Evolutionary conservation across 768 basidiomycete genomes (phyloP).

Genomic region (Termitomyces sp.): DNA sequence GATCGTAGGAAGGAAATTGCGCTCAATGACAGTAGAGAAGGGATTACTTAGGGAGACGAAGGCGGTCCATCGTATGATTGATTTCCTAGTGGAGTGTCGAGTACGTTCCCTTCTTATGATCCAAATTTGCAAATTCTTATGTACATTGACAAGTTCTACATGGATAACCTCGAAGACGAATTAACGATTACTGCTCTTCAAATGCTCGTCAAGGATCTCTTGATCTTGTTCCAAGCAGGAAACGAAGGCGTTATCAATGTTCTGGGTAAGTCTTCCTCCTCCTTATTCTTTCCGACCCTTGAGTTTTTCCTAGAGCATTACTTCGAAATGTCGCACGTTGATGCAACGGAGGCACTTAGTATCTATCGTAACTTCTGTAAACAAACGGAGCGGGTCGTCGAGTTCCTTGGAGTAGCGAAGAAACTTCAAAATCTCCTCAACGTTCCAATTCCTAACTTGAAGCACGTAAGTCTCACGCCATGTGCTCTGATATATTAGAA

Average conservation of each 20-base stretch:
- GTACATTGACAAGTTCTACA: constrained; percentile 63
- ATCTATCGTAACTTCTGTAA: constrained; percentile 94
- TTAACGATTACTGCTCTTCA: constrained; percentile 82
- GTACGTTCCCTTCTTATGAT: constrained; percentile 42
- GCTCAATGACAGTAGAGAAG: constrained; percentile 93
- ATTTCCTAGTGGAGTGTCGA: constrained; percentile 80
- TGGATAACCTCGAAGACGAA: constrained; percentile 91
- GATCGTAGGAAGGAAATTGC: constrained; percentile 74
- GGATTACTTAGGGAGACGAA: constrained; percentile 90
- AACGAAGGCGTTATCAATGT: constrained; percentile 92
- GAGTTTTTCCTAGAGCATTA: constrained; percentile 68
- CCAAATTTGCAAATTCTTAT: neutral
- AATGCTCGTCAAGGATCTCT: constrained; percentile 93
- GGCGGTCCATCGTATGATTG: constrained; percentile 86
- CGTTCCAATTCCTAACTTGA: constrained; percentile 89
- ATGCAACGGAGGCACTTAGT: constrained; percentile 76
- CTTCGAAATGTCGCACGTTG: constrained; percentile 96
- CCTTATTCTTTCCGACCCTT: constrained; percentile 15
- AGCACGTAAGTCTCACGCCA: constrained; percentile 54
- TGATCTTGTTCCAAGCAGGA: constrained; percentile 92
- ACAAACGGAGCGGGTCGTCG: constrained; percentile 89
- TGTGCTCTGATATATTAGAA: neutral
- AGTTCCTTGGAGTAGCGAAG: constrained; percentile 87
- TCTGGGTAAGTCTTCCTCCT: constrained; percentile 44
- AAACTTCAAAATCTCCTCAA: constrained; percentile 92